These are phyloP conservation scores for Trichomonascus vanleenenianus DNA, from an alignment of 805 yeast species.

Conservation along the genomic window DNA sequence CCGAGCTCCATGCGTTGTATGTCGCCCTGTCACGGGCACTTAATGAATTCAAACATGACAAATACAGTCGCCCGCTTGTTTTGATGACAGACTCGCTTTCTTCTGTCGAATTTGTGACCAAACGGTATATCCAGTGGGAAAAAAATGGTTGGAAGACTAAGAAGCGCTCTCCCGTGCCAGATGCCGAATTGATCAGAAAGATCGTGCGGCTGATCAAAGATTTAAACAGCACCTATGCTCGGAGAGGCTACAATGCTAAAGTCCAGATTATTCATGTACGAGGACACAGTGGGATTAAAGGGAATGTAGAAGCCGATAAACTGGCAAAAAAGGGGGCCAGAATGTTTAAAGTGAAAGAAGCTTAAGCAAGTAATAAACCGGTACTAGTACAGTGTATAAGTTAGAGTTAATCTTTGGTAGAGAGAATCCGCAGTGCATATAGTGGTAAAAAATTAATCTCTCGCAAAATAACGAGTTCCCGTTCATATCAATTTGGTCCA, in stretches of 20 bases:
- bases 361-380: too few species aligned
- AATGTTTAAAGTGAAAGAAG: too few species aligned
- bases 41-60: constrained; percentile 22
- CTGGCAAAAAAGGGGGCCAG: too few species aligned
- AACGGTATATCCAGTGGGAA: constrained; percentile 54
- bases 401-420: too few species aligned
- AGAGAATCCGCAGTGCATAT: too few species aligned
- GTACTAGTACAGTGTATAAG: too few species aligned
- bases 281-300: constrained; percentile 2
- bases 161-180: constrained; percentile 39
- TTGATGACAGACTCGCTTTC: constrained; percentile 70
- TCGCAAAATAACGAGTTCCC: too few species aligned
- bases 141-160: constrained; percentile 45
- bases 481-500: too few species aligned
- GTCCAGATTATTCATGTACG: constrained; percentile 2
- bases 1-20: constrained; percentile 65
- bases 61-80: constrained; percentile 6
- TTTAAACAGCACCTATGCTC: constrained; percentile 28
- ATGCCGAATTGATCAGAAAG: constrained; percentile 42
- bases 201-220: constrained; percentile 31
- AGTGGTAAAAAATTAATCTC: too few species aligned
- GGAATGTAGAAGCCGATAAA: constrained; percentile 6
- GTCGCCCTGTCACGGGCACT: constrained; percentile 39
- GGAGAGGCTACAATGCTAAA: not conserved
- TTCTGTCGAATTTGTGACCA: constrained; percentile 45